Evolutionary conservation across 495 filamentous ascomycete genomes (phyloP).

Genomic region (Rhizodiscina lignyota): DNA sequence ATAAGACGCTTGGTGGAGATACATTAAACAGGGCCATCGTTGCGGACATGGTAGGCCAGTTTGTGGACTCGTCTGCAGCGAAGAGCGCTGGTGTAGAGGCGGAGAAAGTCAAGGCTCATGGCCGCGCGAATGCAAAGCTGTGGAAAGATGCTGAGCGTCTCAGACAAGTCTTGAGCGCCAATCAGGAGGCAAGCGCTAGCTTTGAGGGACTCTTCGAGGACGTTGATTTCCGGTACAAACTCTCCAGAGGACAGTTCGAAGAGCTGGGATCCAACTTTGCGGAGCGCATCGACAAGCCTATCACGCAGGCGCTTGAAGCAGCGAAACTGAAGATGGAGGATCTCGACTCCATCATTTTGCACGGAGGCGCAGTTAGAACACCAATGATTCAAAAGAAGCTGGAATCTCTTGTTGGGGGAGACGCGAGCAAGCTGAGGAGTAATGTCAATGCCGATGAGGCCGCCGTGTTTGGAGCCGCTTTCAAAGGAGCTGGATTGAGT

Average conservation of each 20-base stretch:
- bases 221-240: constrained; percentile 82
- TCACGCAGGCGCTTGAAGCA: constrained; percentile 56
- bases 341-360: constrained; percentile 80
- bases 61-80: constrained; percentile 51
- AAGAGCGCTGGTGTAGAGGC: constrained; percentile 46
- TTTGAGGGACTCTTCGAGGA: constrained; percentile 87
- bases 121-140: constrained; percentile 71
- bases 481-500: constrained; percentile 80
- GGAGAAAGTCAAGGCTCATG: constrained; percentile 49
- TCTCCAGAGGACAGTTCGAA: constrained; percentile 71
- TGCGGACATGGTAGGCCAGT: constrained; percentile 59
- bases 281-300: constrained; percentile 46
- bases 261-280: constrained; percentile 53
- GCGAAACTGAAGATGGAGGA: constrained; percentile 60
- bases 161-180: constrained; percentile 85
- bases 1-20: constrained; percentile 79
- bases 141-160: constrained; percentile 81
- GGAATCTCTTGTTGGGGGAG: constrained; percentile 51
- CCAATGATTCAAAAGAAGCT: constrained; percentile 88
- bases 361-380: constrained; percentile 79
- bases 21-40: constrained; percentile 74
- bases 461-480: constrained; percentile 91
- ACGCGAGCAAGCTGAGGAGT: constrained; percentile 59
- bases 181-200: constrained; percentile 58
- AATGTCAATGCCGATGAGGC: constrained; percentile 97